Evolutionary conservation across 2,329 filamentous ascomycete genomes (phyloP).

Genomic region (Hawksworthiomyces lignivorus): DNA sequence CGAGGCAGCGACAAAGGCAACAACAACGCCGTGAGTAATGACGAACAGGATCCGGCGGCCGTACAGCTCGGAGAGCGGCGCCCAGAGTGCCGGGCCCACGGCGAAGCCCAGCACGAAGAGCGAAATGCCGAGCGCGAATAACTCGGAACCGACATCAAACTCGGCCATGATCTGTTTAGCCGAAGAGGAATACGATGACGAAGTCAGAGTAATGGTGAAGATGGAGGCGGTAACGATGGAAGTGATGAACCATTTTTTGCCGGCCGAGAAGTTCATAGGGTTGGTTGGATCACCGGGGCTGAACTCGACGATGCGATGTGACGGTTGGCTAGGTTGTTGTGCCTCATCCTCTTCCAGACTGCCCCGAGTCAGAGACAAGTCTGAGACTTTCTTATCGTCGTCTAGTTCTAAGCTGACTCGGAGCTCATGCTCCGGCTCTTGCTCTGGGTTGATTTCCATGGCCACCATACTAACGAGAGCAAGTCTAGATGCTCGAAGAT

Average conservation of each 20-base stretch:
- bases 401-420: too few species aligned
- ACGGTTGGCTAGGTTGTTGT: too few species aligned
- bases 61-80: constrained; percentile 25
- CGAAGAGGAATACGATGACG: constrained; percentile 37
- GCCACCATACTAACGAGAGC: too few species aligned
- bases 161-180: constrained; percentile 28
- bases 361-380: too few species aligned
- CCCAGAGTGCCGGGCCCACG: constrained; percentile 44
- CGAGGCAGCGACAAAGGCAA: constrained; percentile 1
- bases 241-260: constrained; percentile 43
- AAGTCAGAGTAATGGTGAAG: constrained; percentile 44
- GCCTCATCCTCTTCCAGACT: too few species aligned
- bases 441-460: too few species aligned
- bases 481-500: too few species aligned
- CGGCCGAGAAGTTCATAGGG: constrained; percentile 38
- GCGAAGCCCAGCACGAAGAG: constrained; percentile 45
- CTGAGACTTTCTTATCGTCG: too few species aligned
- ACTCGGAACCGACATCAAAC: constrained; percentile 32
- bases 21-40: not conserved
- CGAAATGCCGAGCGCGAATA: constrained; percentile 39
- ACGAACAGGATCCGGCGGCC: constrained; percentile 4
- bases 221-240: constrained; percentile 41
- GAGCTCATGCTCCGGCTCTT: too few species aligned
- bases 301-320: too few species aligned
- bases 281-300: too few species aligned